Evolutionary conservation across 176 grass and related monocot species (phyloP), one percentile per base, ranked within the genome.

Genomic region (Zea luxurians): DNA sequence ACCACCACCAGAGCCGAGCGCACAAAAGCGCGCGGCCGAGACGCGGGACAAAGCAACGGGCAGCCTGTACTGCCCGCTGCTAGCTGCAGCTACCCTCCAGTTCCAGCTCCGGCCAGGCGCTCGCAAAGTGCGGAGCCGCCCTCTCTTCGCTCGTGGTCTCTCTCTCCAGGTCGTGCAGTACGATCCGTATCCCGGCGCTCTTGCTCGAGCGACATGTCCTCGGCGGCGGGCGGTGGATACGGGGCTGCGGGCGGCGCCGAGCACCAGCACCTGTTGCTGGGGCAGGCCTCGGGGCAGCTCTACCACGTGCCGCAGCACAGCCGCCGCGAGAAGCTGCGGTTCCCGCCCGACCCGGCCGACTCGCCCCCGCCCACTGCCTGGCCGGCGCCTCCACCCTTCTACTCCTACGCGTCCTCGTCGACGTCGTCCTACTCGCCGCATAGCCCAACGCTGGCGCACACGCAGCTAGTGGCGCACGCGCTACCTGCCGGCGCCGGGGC

Each of bases 231-330:
- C 41, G 79, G 83, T 21, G 80, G 86, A 9, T 99, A 93, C 81
- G 75, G 71, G 0, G 88, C 75, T 48, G 27, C 27, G 27, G 88
- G 64, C 58, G 70, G 71, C 43, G 80, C 13, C 4, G 83, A 86
- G 10, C 77, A 80, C 4, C 63, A 81, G 20, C 86, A 87, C 40
- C 64, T 88, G 38, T 70, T 87, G 64, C 82, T 86, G 8, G 91
- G 89, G 17, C 89, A 92, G 44, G 85, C 74, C 15, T 82, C 81
- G 12, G 88, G 54, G 18, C 89, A 92, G 86, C 86, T 93, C 74
- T 99, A 95, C 85, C 92, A 99, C 84, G 90, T 99, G 61, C 90
- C 96, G 49, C 90, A 95, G 78, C 92, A 93, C 76, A 95, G 96
- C 71, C 83, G 96, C 8, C 85, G 96, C 18, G 96, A 95, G 90